Evolutionary conservation across 1,139 yeast genomes (phyloP).

Genomic region (Citeromyces hawaiiensis): DNA sequence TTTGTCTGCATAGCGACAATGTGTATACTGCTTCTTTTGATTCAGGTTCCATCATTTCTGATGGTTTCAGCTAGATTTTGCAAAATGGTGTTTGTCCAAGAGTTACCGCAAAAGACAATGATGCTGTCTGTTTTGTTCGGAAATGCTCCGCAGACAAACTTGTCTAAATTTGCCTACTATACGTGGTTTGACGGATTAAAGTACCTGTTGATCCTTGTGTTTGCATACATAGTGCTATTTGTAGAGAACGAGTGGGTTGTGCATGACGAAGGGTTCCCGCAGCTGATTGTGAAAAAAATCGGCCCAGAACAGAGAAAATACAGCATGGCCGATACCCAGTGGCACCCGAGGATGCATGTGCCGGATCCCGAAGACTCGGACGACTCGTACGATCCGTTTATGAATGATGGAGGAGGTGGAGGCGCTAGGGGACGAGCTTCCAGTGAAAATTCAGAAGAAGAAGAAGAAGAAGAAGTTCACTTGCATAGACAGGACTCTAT

Average conservation of each 20-base stretch:
- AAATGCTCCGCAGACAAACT: slow-evolving; percentile 13
- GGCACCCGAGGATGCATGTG: slow-evolving; percentile 4
- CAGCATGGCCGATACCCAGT: slow-evolving; percentile 9
- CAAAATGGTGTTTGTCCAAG: slow-evolving; percentile 42
- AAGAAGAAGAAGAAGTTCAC: neutral
- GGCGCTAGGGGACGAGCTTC: too few relatives aligned
- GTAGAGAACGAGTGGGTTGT: slow-evolving; percentile 64
- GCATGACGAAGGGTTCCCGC: slow-evolving; percentile 51
- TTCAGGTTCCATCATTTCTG: slow-evolving; percentile 49
- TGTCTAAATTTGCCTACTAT: slow-evolving; percentile 6
- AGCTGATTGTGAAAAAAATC: slow-evolving; percentile 37
- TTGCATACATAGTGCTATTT: slow-evolving; percentile 33
- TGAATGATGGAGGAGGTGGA: neutral
- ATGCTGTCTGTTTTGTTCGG: slow-evolving; percentile 36
- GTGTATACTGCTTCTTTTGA: slow-evolving; percentile 22
- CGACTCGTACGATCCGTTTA: neutral
- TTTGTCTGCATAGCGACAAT: slow-evolving; percentile 15
- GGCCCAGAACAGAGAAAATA: slow-evolving; percentile 37
- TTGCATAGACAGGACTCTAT: neutral
- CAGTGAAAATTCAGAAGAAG: neutral
- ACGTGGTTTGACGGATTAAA: slow-evolving; percentile 29
- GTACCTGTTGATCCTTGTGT: slow-evolving; percentile 23
- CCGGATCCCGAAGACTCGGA: slow-evolving; percentile 1
- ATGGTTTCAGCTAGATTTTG: slow-evolving; percentile 34
- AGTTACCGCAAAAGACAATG: slow-evolving; percentile 26